Evolutionary conservation across 108 stramenopile species (phyloP), one percentile per base, ranked within the genome.

Genomic region (Nitzschia sp.): DNA sequence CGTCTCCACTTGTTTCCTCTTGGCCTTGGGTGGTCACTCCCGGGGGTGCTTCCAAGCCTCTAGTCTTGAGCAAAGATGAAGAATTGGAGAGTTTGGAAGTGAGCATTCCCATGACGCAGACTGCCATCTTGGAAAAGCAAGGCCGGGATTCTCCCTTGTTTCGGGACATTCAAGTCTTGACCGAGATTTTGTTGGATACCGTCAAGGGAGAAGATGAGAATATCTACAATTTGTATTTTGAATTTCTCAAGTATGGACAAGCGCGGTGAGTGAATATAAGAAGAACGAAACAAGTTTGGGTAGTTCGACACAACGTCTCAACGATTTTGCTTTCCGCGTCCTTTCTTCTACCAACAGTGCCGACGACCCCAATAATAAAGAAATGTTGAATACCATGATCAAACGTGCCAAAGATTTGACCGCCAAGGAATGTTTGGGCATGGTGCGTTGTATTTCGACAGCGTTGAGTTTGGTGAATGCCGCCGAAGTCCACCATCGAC

Each of bases 401-500:
- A 62, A 82, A 26, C 54, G 77, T 0, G 85, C 84, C 46, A 36
- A 64, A 36, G 77, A 80, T 18, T 77, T 93, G 26, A 38, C 73
- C 13, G 84, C 89, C 1, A 35, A 58, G 3, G 85, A 93, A 38
- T 82, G 84, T 29, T 64, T 92, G 62, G 89, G 85, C n/a, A 84
- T 95, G 2, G 80, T 80, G 73, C 82, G 91, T 32, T 78, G 72
- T 33, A 85, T 95, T 64, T 74, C 78, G 24, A 82, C 90, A 42
- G 85, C 89, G 24, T 74, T 95, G 31, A 85, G 87, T 54, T 61
- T 95, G 26, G 89, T 95, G 28, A 95, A 92, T 76, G 75, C 89
- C 6, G 81, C 94, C 31, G 94, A 95, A 71, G 87, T 88, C n/a
- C 87, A 92, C 67, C 91, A 95, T 70, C 79, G 90, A 26, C 76